Evolutionary conservation across 2,329 filamentous ascomycete species (phyloP).

Genomic region (Fusarium nematophilum): DNA sequence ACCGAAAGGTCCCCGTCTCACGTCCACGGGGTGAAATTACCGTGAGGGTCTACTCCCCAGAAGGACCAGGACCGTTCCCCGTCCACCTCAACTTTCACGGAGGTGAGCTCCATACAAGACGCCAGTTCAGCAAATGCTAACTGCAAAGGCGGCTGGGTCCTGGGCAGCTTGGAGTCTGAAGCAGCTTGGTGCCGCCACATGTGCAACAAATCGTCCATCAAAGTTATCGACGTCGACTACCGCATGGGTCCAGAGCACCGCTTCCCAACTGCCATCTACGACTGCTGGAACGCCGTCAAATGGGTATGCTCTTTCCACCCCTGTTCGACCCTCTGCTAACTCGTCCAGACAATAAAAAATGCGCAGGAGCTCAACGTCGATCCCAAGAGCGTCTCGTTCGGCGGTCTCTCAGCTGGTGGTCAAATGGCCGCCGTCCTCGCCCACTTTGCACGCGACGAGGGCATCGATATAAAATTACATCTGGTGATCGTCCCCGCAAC

Average conservation of each 20-base stretch:
- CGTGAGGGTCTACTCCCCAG: conserved; percentile 43
- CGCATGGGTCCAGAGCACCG: conserved; percentile 42
- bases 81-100: conserved; percentile 44
- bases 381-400: conserved; percentile 36
- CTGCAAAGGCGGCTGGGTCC: conserved; percentile 40
- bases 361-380: conserved; percentile 26
- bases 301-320: conserved; percentile 33
- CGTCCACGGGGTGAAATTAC: conserved; percentile 39
- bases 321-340: not conserved
- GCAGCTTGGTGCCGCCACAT: conserved; percentile 45
- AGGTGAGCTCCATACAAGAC: conserved; percentile 12
- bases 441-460: conserved; percentile 49
- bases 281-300: conserved; percentile 45
- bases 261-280: conserved; percentile 40
- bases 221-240: conserved; percentile 45
- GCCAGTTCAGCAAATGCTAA: not conserved
- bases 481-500: conserved; percentile 48
- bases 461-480: conserved; percentile 44
- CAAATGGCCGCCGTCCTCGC: conserved; percentile 49
- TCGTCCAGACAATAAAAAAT: conserved; percentile 13
- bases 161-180: conserved; percentile 41
- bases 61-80: conserved; percentile 42
- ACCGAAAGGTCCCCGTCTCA: conserved; percentile 39
- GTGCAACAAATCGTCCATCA: conserved; percentile 41
- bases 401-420: conserved; percentile 40